Evolutionary conservation across 768 basidiomycete species (phyloP).

Genomic region (Pisolithus microcarpus): DNA sequence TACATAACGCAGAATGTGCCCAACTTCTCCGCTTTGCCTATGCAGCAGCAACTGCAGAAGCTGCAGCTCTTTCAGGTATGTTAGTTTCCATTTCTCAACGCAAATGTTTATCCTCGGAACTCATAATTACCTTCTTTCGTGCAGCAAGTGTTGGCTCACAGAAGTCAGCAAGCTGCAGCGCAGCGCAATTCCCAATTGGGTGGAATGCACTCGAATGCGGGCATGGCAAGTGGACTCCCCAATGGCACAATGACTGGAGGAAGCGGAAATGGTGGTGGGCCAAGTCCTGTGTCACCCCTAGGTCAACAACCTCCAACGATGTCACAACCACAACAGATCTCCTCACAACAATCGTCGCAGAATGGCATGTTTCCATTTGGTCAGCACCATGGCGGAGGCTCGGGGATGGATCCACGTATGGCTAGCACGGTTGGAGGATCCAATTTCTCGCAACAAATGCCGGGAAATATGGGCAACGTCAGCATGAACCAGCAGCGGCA

Average conservation of each 20-base stretch:
- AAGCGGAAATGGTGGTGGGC: constrained; percentile 15
- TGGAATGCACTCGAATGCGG: constrained; percentile 22
- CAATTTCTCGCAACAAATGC: constrained; percentile 24
- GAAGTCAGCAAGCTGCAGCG: constrained; percentile 25
- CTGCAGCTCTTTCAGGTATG: constrained; percentile 47
- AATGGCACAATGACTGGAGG: constrained; percentile 17
- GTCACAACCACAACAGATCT: constrained; percentile 24
- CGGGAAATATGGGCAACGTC: constrained; percentile 22
- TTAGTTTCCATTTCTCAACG: not conserved
- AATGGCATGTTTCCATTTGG: constrained; percentile 26
- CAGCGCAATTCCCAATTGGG: constrained; percentile 26
- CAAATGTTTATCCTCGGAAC: not conserved
- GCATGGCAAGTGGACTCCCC: constrained; percentile 18
- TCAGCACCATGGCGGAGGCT: constrained; percentile 14
- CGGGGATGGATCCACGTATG: constrained; percentile 27
- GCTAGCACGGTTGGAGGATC: constrained; percentile 7
- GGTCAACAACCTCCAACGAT: constrained; percentile 23
- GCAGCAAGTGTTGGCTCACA: constrained; percentile 12
- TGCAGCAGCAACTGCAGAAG: constrained; percentile 53
- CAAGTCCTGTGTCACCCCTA: constrained; percentile 25
- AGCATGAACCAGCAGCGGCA: constrained; percentile 40
- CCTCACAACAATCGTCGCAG: constrained; percentile 22
- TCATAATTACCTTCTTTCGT: constrained; percentile 7
- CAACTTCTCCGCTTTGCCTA: constrained; percentile 44
- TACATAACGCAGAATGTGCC: constrained; percentile 48